phyloP scores from a whole-genome alignment of 1,139 yeast species.

The Wickerhamomyces sp. region DNA sequence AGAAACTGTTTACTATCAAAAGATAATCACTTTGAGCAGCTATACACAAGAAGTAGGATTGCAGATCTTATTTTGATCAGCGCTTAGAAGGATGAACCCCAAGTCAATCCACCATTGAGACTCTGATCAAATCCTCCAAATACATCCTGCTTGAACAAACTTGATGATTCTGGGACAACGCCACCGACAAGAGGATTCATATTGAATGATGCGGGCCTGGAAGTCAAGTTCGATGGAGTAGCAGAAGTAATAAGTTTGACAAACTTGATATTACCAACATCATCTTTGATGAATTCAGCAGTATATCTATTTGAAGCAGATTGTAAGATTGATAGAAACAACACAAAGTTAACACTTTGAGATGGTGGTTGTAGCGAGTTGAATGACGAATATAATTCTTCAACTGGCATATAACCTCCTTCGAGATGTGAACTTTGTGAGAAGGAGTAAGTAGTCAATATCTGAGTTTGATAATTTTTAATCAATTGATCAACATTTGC shows the following conservation, averaged over 20 bases:
- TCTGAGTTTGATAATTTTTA: slow-evolving; percentile 7
- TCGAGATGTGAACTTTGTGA: slow-evolving; percentile 4
- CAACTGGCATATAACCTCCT: slow-evolving; percentile 7
- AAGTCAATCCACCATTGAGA: background rate
- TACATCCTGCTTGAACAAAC: background rate
- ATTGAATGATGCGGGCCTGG: background rate
- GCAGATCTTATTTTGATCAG: too few relatives aligned
- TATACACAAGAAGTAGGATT: background rate
- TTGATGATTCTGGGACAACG: background rate
- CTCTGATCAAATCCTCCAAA: background rate
- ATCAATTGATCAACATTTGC: slow-evolving; percentile 3
- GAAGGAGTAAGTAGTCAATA: slow-evolving; percentile 8
- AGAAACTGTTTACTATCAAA: too few relatives aligned
- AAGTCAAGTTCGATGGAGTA: background rate
- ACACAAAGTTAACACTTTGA: background rate
- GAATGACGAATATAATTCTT: slow-evolving; percentile 5
- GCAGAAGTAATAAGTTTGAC: slow-evolving; percentile 3
- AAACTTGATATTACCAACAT: slow-evolving; percentile 4
- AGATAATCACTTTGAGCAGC: background rate
- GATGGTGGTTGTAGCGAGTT: slow-evolving; percentile 2
- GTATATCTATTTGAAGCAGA: slow-evolving; percentile 4
- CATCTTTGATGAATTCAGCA: slow-evolving; percentile 4
- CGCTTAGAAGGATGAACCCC: background rate
- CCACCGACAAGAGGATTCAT: background rate
- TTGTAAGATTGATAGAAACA: slow-evolving; percentile 7